These are phyloP conservation scores for Hypoxylon subgilvum DNA, from an alignment of 495 filamentous ascomycete genomes.

Conservation along the genomic window DNA sequence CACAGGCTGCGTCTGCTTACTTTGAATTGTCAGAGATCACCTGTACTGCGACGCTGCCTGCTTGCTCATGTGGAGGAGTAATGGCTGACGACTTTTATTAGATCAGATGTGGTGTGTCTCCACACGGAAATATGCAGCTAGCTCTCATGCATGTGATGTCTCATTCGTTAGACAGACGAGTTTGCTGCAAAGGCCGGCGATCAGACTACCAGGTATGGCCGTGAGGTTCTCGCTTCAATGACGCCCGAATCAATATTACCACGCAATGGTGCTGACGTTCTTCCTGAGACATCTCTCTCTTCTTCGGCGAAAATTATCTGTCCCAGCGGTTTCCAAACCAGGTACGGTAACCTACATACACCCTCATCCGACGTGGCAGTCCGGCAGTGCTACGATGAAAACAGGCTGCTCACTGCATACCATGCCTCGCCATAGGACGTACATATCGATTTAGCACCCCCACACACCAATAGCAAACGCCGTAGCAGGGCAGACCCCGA, in stretches of 20 bases:
- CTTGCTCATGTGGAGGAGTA: too few relatives aligned
- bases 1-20: too few relatives aligned
- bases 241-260: slow-evolving; percentile 3
- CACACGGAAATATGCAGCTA: slow-evolving; percentile 21
- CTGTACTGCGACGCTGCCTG: too few relatives aligned
- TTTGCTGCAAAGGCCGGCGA: slow-evolving; percentile 6
- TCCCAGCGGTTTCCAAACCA: slow-evolving; percentile 23
- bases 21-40: too few relatives aligned
- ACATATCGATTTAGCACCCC: slow-evolving; percentile 17
- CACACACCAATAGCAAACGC: slow-evolving; percentile 38
- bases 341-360: slow-evolving; percentile 11
- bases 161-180: slow-evolving; percentile 4
- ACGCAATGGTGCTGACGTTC: slow-evolving; percentile 2
- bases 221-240: slow-evolving; percentile 4
- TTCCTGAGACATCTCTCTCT: slow-evolving; percentile 1
- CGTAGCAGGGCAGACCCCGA: slow-evolving; percentile 34
- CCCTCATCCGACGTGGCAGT: slow-evolving; percentile 27
- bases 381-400: slow-evolving; percentile 24
- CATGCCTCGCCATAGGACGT: slow-evolving; percentile 26
- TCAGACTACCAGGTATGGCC: slow-evolving; percentile 10
- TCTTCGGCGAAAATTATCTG: neutral
- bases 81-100: too few relatives aligned
- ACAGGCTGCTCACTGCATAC: slow-evolving; percentile 37
- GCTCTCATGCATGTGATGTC: slow-evolving; percentile 8
- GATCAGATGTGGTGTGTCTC: too few relatives aligned